phyloP scores from a whole-genome alignment of 2,329 filamentous ascomycete genomes.

The Verticillium tricorpus region DNA sequence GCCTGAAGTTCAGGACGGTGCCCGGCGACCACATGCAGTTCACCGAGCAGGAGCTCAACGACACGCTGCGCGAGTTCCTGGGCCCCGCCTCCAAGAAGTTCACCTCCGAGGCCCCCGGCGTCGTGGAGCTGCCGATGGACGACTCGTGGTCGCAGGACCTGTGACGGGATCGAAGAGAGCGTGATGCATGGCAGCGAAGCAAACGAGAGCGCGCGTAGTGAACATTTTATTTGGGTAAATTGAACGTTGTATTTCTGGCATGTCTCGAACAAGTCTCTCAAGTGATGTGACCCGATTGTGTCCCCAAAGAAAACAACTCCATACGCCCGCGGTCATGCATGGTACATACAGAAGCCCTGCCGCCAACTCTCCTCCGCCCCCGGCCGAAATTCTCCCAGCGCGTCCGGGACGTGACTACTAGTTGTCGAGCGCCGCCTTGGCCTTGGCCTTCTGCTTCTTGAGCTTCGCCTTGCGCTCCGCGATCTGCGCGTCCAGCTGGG shows the following conservation, averaged over 20 bases:
- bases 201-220: background rate
- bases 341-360: slow-evolving; percentile 11
- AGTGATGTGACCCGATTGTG: slow-evolving; percentile 8
- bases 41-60: slow-evolving; percentile 57
- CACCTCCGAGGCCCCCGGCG: background rate
- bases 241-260: slow-evolving; percentile 11
- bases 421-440: slow-evolving; percentile 45
- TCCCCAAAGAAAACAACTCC: slow-evolving; percentile 12
- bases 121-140: background rate
- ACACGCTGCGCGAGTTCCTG: slow-evolving; percentile 64
- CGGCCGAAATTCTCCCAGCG: background rate
- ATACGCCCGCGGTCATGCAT: slow-evolving; percentile 15
- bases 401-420: slow-evolving; percentile 16
- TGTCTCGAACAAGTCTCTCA: slow-evolving; percentile 6
- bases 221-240: background rate
- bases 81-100: slow-evolving; percentile 44
- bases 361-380: slow-evolving; percentile 2
- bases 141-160: slow-evolving; percentile 26
- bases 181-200: background rate
- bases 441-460: slow-evolving; percentile 55
- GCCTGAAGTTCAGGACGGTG: slow-evolving; percentile 67
- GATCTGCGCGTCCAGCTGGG: slow-evolving; percentile 53
- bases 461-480: slow-evolving; percentile 53
- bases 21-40: slow-evolving; percentile 83
- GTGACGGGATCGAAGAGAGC: slow-evolving; percentile 15